Conservation (phyloP, 441 rosid genomes). For the Melastoma candidum region DNA sequence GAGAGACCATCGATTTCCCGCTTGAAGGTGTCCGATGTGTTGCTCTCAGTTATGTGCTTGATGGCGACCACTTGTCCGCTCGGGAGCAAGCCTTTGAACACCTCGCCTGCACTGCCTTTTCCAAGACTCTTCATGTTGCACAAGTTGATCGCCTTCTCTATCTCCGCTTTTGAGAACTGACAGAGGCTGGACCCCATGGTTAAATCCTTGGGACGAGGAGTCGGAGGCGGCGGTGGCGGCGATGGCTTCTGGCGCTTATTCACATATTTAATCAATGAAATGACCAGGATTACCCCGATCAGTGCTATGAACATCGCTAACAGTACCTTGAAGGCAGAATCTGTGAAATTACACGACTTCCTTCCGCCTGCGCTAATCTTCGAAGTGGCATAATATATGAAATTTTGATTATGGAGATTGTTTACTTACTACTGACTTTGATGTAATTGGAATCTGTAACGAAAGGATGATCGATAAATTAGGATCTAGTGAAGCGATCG, state of each 20-base stretch:
- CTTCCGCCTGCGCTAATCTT: too few relatives aligned
- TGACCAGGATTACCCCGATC: slow-evolving; percentile 18
- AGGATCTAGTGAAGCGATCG: slow-evolving; percentile 2
- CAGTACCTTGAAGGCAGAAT: slow-evolving; percentile 16
- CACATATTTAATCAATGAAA: slow-evolving; percentile 27
- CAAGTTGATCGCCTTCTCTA: slow-evolving; percentile 41
- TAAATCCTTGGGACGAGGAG: slow-evolving; percentile 15
- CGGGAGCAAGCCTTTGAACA: slow-evolving; percentile 50
- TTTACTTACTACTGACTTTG: slow-evolving; percentile 36
- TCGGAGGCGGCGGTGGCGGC: too few relatives aligned
- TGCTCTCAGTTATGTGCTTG: slow-evolving; percentile 42
- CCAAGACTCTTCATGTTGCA: slow-evolving; percentile 27
- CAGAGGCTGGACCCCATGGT: slow-evolving; percentile 36
- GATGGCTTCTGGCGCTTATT: slow-evolving; percentile 7
- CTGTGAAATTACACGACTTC: slow-evolving; percentile 19
- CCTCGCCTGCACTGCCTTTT: slow-evolving; percentile 53
- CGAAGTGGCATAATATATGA: too few relatives aligned
- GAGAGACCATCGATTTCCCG: slow-evolving; percentile 67
- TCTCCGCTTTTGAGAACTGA: slow-evolving; percentile 47
- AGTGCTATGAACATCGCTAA: slow-evolving; percentile 18
- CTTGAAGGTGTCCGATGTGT: slow-evolving; percentile 31
- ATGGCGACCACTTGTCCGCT: slow-evolving; percentile 58
- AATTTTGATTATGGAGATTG: too few relatives aligned
- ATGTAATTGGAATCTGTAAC: slow-evolving; percentile 35
- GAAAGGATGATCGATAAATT: slow-evolving; percentile 8